phyloP scores from a whole-genome alignment of 1,284 basidiomycete species.

The Waitea zeae region DNA sequence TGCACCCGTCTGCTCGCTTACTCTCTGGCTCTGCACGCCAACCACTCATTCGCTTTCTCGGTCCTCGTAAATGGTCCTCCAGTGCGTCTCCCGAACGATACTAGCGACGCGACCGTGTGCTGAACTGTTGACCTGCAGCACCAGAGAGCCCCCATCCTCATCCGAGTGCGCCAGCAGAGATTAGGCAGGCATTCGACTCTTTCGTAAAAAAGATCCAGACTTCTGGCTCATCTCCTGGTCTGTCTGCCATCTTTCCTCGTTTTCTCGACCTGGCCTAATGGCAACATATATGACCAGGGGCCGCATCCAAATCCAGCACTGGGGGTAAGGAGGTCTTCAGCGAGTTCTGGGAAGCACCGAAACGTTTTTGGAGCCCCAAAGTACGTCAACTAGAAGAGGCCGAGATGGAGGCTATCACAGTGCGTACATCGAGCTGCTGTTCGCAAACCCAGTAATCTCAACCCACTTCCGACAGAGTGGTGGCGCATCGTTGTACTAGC shows the following conservation, averaged over 20 bases:
- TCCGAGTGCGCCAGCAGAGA: conserved; percentile 58
- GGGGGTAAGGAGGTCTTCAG: conserved; percentile 24
- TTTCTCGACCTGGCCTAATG: background rate
- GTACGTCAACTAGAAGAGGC: conserved; percentile 35
- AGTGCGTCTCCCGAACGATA: conserved; percentile 20
- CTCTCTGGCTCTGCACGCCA: conserved; percentile 25
- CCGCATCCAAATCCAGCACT: conserved; percentile 11
- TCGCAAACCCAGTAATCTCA: background rate
- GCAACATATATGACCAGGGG: background rate
- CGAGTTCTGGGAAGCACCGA: conserved; percentile 72
- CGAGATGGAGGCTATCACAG: conserved; percentile 71
- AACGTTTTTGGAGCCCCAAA: conserved; percentile 45
- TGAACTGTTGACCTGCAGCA: conserved; percentile 19
- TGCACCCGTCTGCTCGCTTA: conserved; percentile 30
- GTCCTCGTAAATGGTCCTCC: conserved; percentile 45
- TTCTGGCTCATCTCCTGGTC: conserved; percentile 12
- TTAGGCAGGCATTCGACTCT: conserved; percentile 42
- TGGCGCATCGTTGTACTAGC: conserved; percentile 41
- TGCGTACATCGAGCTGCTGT: conserved; percentile 19
- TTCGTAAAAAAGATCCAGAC: conserved; percentile 35
- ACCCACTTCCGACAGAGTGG: conserved; percentile 35
- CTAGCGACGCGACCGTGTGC: conserved; percentile 1
- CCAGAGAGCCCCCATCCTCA: conserved; percentile 49
- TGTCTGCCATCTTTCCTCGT: conserved; percentile 1
- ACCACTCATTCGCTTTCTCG: conserved; percentile 71